These are phyloP conservation scores for Puccinia polysora DNA, from an alignment of 1,284 basidiomycete genomes.

Conservation along the genomic window DNA sequence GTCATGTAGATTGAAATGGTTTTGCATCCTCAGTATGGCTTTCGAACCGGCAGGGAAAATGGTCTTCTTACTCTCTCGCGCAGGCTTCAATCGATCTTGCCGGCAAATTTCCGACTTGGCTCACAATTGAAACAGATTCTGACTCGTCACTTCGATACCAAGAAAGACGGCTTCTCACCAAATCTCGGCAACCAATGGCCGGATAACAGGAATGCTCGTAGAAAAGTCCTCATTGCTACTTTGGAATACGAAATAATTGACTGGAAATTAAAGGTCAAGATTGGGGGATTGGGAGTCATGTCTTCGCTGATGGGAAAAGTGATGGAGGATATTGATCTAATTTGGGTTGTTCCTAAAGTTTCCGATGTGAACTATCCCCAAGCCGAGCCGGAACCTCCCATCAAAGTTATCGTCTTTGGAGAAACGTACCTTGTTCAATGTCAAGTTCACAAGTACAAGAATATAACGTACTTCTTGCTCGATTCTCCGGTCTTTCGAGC, in stretches of 20 bases:
- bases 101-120: neutral
- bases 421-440: constrained; percentile 90
- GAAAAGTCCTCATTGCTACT: constrained; percentile 81
- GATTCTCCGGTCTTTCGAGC: constrained; percentile 91
- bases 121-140: neutral
- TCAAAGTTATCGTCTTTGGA: constrained; percentile 89
- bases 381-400: constrained; percentile 57
- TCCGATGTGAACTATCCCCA: constrained; percentile 51
- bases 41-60: neutral
- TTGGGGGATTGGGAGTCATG: constrained; percentile 93
- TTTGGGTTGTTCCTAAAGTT: constrained; percentile 89
- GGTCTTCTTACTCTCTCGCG: constrained; percentile 8
- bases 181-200: constrained; percentile 70
- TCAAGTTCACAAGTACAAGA: constrained; percentile 81
- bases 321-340: constrained; percentile 86
- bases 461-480: constrained; percentile 85
- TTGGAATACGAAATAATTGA: constrained; percentile 91
- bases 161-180: neutral
- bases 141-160: neutral
- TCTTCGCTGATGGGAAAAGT: constrained; percentile 91
- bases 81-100: neutral
- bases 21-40: constrained; percentile 27
- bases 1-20: neutral
- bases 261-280: constrained; percentile 94
- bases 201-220: constrained; percentile 76